These are phyloP conservation scores for Wickerhamiella nectarea DNA, from an alignment of 805 yeast genomes.

Conservation along the genomic window DNA sequence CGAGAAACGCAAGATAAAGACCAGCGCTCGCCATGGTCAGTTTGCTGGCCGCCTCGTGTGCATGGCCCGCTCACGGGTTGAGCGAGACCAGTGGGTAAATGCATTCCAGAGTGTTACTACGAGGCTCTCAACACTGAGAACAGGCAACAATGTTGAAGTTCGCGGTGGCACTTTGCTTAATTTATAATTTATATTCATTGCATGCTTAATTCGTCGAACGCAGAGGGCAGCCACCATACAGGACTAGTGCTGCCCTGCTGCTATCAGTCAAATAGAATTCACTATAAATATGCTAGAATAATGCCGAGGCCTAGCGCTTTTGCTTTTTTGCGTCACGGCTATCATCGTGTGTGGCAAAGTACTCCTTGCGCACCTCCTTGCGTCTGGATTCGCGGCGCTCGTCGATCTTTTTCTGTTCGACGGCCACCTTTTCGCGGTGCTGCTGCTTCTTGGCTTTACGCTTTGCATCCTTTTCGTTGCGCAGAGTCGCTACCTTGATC, in stretches of 20 bases:
- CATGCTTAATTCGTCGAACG: too few relatives aligned
- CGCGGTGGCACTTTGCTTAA: neutral
- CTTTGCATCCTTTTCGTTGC: conserved; percentile 74
- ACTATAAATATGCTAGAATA: neutral
- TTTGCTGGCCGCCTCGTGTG: conserved; percentile 60
- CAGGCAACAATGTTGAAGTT: neutral
- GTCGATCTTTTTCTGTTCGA: conserved; percentile 61
- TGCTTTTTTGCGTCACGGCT: conserved; percentile 22
- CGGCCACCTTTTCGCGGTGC: conserved; percentile 59
- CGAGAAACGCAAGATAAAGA: conserved; percentile 32
- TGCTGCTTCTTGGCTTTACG: conserved; percentile 58
- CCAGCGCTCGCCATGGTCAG: conserved; percentile 41
- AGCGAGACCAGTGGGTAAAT: conserved; percentile 70
- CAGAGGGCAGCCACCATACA: too few relatives aligned
- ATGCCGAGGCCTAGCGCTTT: too few relatives aligned
- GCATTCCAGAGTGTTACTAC: conserved; percentile 26
- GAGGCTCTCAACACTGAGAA: neutral
- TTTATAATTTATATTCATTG: neutral
- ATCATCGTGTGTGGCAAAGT: conserved; percentile 41
- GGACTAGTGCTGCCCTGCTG: too few relatives aligned
- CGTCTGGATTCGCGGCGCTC: conserved; percentile 61
- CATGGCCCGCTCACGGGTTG: conserved; percentile 68
- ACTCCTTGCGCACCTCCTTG: conserved; percentile 76
- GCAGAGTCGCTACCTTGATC: conserved; percentile 72
- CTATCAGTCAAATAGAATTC: too few relatives aligned